Base-by-base conservation (phyloP, 1,284 basidiomycete genomes). In the Inonotus hispidus region DNA sequence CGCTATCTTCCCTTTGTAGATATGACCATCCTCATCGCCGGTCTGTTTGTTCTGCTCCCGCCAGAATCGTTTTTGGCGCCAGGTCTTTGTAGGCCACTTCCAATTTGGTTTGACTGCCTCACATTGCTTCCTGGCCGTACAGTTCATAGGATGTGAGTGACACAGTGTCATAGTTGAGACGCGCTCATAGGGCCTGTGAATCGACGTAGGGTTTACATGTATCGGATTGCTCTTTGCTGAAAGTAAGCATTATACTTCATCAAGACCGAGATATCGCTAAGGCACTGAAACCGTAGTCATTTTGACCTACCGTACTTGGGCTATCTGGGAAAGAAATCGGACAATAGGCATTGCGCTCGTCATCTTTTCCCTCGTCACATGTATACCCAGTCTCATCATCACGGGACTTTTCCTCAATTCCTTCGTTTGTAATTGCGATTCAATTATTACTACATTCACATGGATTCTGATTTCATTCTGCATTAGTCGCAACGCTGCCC, bases 251-350 rank as follows among this genome's bases (percentile, higher is more conserved):
- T 32, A 1, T n/a, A 19, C 32, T 32, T 32, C 41, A 32, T 11
- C 29, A 32, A 27, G 16, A n/a, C 11, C 27, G 27, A 5, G 0
- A 35, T 6, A 16, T 5, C 2, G 5, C 8, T 11, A 21, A 13
- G 25, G 10, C 7, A 29, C 2, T 4, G n/a, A 21, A 21, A 29
- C 27, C 14, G 8, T 25, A 61, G 60, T 21, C 19, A 32, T 61
- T 16, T 46, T 61, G n/a, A 6, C 46, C 21, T 37, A 56, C 14
- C 39, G 59, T 21, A 61, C 54, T 16, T 61, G 59, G 59, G 59
- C 53, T 35, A 32, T 61, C 2, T 61, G 59, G 59, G 45, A 32
- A 32, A 23, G 49, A 35, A 39, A 23, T 46, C 16, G 43, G 23
- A 38, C 37, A 3, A 2, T 61, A 5, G 59, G 54, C 21, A 49